phyloP scores from a whole-genome alignment of 2,329 filamentous ascomycete genomes.

The Phyllosticta citribraziliensis region DNA sequence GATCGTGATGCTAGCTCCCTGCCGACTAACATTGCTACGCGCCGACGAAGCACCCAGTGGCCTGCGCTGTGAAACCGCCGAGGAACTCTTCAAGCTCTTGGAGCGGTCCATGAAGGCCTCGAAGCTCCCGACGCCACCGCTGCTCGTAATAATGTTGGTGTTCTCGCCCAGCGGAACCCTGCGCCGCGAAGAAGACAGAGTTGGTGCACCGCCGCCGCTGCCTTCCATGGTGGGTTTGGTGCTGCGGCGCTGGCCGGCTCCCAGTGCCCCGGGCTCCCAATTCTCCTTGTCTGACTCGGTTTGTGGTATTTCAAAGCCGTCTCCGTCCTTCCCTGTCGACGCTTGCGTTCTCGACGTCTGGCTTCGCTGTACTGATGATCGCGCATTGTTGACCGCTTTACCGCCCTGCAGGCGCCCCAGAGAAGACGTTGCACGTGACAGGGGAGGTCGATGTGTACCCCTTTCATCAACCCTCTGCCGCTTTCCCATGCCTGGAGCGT shows the following conservation, averaged over 20 bases:
- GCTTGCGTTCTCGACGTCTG: constrained; percentile 13
- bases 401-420: constrained; percentile 22
- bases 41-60: background rate
- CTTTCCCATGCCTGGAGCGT: constrained; percentile 14
- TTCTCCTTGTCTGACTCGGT: constrained; percentile 94
- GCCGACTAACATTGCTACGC: background rate
- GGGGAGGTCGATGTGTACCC: constrained; percentile 20
- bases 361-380: constrained; percentile 3
- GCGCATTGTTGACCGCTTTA: constrained; percentile 12
- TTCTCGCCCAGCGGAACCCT: constrained; percentile 37
- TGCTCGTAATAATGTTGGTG: constrained; percentile 30
- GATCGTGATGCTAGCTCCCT: constrained; percentile 5
- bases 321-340: constrained; percentile 25
- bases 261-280: constrained; percentile 46
- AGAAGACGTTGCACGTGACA: constrained; percentile 27
- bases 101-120: constrained; percentile 24
- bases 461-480: constrained; percentile 24
- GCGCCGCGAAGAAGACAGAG: constrained; percentile 25
- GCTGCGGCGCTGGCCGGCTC: constrained; percentile 2
- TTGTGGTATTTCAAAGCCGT: constrained; percentile 42
- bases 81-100: constrained; percentile 1
- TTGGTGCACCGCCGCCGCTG: constrained; percentile 8
- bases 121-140: constrained; percentile 26
- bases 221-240: background rate
- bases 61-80: background rate